phyloP scores from a whole-genome alignment of 805 yeast species.

The Metschnikowia borealis region DNA sequence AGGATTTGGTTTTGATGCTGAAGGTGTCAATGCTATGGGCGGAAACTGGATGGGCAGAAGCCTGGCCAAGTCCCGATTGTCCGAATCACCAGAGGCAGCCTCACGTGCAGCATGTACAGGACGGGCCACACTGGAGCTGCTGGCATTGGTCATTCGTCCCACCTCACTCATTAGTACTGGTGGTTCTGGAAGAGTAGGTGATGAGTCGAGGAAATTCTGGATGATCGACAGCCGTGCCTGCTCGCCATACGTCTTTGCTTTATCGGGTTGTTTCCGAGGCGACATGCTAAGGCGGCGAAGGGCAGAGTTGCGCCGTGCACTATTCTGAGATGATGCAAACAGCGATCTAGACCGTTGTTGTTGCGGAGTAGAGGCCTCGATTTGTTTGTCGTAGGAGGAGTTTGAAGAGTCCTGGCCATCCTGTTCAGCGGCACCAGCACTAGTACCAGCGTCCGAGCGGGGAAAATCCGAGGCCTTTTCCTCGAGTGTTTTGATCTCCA shows the following conservation, averaged over 20 bases:
- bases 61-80: conserved; percentile 8
- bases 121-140: conserved; percentile 14
- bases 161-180: conserved; percentile 38
- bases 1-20: background rate
- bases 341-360: conserved; percentile 7
- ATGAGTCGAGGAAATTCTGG: conserved; percentile 34
- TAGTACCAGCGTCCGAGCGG: background rate
- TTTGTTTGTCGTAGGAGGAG: conserved; percentile 4
- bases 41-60: conserved; percentile 16
- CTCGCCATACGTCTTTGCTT: conserved; percentile 26
- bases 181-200: conserved; percentile 44
- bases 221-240: conserved; percentile 27
- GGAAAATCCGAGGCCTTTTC: conserved; percentile 19
- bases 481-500: conserved; percentile 53
- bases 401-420: background rate
- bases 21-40: conserved; percentile 10
- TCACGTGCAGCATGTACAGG: background rate
- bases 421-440: background rate
- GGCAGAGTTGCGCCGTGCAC: background rate
- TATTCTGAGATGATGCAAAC: conserved; percentile 6
- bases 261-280: conserved; percentile 1
- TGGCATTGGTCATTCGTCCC: conserved; percentile 16
- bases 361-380: conserved; percentile 12
- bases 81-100: conserved; percentile 6
- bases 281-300: conserved; percentile 8